Evolutionary conservation across 2,329 filamentous ascomycete genomes (phyloP).

Genomic region (Microascus cirrosus): DNA sequence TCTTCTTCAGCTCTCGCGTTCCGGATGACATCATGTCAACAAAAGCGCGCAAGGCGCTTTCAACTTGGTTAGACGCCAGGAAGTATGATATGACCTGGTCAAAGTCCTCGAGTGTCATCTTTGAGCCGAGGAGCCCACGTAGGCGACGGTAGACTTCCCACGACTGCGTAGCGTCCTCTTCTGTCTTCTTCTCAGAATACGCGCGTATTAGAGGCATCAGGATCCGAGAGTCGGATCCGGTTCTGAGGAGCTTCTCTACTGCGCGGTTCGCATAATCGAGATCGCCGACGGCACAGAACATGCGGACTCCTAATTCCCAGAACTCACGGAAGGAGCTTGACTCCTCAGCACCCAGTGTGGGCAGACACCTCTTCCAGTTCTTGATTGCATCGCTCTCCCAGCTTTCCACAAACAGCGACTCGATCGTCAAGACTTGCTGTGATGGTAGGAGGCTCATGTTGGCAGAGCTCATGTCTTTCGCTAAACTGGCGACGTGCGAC

Average conservation of each 20-base stretch:
- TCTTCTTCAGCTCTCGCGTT: conserved; percentile 33
- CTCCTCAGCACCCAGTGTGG: conserved; percentile 34
- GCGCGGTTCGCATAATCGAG: conserved; percentile 46
- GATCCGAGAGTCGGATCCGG: conserved; percentile 39
- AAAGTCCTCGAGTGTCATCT: conserved; percentile 63
- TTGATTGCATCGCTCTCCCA: conserved; percentile 48
- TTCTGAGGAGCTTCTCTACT: conserved; percentile 39
- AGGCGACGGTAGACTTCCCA: conserved; percentile 59
- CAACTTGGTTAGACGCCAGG: conserved; percentile 50
- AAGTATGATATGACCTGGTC: conserved; percentile 64
- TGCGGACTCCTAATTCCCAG: conserved; percentile 55
- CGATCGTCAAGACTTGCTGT: conserved; percentile 57
- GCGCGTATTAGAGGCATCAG: conserved; percentile 60
- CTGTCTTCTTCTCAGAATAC: conserved; percentile 41
- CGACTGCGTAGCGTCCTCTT: conserved; percentile 39
- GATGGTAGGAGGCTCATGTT: conserved; percentile 40
- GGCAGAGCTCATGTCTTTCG: conserved; percentile 53
- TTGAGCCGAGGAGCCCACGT: conserved; percentile 44
- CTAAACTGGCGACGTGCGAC: conserved; percentile 48
- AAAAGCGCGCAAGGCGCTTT: conserved; percentile 65
- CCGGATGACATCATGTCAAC: conserved; percentile 78
- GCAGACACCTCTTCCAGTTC: conserved; percentile 49
- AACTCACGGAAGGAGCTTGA: conserved; percentile 38
- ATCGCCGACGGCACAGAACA: conserved; percentile 48
- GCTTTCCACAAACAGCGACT: conserved; percentile 55